Percentiles rank a stretch among this genome's conserved stretches.
Evolutionary conservation across 2,329 filamentous ascomycete species (phyloP).

Genomic region (Juglanconis sp.): DNA sequence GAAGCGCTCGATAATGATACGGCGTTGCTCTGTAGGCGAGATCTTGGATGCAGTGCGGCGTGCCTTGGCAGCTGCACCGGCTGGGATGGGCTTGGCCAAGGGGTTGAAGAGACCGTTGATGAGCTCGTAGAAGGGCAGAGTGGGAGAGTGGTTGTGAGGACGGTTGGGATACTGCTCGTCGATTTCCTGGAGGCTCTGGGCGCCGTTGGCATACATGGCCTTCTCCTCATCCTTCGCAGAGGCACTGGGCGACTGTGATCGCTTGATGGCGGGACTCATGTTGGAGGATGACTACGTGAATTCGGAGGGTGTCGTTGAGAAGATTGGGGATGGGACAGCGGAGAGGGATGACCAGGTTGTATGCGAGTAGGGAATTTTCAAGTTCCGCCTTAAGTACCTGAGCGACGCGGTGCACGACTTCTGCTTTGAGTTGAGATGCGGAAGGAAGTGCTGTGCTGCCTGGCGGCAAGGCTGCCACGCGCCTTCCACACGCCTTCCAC

Average conservation of each 20-base stretch:
- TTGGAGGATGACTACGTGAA: not conserved
- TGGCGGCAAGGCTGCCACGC: no score
- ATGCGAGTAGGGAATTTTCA: no score
- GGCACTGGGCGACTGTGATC: slow-evolving; percentile 30
- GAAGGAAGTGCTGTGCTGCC: no score
- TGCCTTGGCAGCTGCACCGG: slow-evolving; percentile 48
- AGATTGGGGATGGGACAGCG: not conserved
- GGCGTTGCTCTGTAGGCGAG: slow-evolving; percentile 73
- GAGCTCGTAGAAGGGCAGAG: slow-evolving; percentile 78
- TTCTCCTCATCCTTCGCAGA: slow-evolving; percentile 49
- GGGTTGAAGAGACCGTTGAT: slow-evolving; percentile 80
- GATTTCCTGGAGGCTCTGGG: slow-evolving; percentile 39
- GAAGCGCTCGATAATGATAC: slow-evolving; percentile 80
- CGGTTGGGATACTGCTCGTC: slow-evolving; percentile 63
- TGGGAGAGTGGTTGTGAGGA: slow-evolving; percentile 75
- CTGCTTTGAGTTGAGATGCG: no score
- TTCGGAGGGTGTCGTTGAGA: not conserved
- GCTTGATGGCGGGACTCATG: slow-evolving; percentile 32
- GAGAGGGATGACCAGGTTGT: no score
- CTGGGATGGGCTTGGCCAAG: slow-evolving; percentile 63
- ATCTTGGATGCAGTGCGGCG: slow-evolving; percentile 61
- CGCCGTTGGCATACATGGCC: slow-evolving; percentile 44
- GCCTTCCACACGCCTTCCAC: no score
- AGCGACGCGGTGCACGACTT: no score
- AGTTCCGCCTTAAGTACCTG: no score